Conservation (phyloP, 176 grass and related monocot species). For the Poa pratensis region DNA sequence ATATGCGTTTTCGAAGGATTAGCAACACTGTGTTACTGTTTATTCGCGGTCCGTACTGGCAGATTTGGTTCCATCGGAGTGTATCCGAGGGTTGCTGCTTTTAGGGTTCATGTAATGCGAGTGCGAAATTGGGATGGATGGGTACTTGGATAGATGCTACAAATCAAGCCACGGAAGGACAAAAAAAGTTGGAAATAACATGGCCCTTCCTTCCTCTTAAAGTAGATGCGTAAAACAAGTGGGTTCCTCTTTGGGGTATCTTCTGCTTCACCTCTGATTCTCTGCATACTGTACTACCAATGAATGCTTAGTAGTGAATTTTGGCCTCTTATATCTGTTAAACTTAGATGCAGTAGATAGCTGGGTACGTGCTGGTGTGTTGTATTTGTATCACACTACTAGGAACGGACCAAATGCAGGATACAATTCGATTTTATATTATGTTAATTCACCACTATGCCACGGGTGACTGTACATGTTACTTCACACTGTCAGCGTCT, state of each 20-base stretch:
- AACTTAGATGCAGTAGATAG: neutral
- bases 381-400: neutral
- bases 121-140: neutral
- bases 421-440: neutral
- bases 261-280: neutral
- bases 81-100: neutral
- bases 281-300: neutral
- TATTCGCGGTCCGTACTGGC: neutral
- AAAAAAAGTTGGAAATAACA: neutral
- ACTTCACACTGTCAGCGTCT: too few species aligned
- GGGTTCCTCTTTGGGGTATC: neutral
- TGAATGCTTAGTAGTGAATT: neutral
- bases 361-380: neutral
- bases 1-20: neutral
- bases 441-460: neutral
- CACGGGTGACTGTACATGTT: too few species aligned
- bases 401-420: neutral
- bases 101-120: neutral
- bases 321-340: neutral
- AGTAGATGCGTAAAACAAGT: neutral
- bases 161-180: neutral
- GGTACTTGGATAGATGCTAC: neutral
- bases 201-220: neutral
- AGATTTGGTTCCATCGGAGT: neutral
- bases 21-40: neutral